A percentile compares a stretch with the other conserved stretches of the same genome.
phyloP scores from a whole-genome alignment of 345 rosid genomes.

The Limnanthes douglasii region DNA sequence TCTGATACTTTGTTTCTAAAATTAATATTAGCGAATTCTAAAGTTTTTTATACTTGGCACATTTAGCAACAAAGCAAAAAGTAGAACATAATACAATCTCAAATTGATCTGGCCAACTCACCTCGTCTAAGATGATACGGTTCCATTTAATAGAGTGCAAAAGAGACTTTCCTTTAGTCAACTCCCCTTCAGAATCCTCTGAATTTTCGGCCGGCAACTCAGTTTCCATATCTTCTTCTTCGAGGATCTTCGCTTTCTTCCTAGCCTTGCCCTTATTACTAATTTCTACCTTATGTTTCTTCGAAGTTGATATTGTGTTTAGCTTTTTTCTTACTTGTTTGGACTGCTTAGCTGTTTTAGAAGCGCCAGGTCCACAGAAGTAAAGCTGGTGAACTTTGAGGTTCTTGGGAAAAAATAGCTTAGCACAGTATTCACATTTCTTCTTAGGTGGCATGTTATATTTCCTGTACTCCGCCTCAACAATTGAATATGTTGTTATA shows the following conservation, averaged over 20 bases:
- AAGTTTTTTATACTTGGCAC: too few relatives aligned
- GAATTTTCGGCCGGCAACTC: conserved; percentile 1
- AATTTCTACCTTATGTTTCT: conserved; percentile 10
- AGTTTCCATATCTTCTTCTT: conserved; percentile 9
- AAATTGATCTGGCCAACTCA: conserved; percentile 11
- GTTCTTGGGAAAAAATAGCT: conserved; percentile 30
- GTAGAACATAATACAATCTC: background rate
- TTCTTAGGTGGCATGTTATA: conserved; percentile 50
- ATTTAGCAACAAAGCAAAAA: background rate
- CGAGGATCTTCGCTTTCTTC: conserved; percentile 13
- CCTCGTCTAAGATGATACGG: conserved; percentile 91
- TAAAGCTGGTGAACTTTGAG: conserved; percentile 40
- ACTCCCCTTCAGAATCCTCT: conserved; percentile 7
- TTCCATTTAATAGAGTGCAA: conserved; percentile 76
- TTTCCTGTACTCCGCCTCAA: conserved; percentile 72
- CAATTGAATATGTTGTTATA: conserved; percentile 68
- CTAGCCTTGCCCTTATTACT: conserved; percentile 4
- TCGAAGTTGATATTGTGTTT: conserved; percentile 8
- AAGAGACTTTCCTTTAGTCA: conserved; percentile 29
- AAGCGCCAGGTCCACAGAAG: conserved; percentile 71
- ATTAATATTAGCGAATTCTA: too few relatives aligned
- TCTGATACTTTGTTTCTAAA: too few relatives aligned
- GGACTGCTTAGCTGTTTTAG: conserved; percentile 63
- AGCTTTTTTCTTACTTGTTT: conserved; percentile 63
- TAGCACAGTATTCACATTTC: conserved; percentile 53